These are phyloP conservation scores for Exophiala aquamarina DNA, from an alignment of 2,329 filamentous ascomycete species.

Conservation along the genomic window DNA sequence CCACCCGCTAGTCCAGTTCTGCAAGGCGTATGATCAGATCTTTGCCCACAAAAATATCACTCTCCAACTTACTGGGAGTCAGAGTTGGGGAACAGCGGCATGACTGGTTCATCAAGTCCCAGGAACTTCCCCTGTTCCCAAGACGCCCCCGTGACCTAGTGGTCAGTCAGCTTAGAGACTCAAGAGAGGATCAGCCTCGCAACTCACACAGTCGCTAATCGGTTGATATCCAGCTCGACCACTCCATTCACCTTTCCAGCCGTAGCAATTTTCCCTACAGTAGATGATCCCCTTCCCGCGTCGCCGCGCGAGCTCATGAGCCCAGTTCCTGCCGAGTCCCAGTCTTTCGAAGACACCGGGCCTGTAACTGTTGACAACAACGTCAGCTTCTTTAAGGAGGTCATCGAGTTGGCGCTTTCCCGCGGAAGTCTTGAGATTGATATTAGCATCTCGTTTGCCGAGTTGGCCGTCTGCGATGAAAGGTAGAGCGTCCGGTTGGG, in stretches of 20 bases:
- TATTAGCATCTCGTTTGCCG: constrained; percentile 64
- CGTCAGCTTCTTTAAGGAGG: constrained; percentile 50
- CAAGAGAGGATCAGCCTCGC: not conserved
- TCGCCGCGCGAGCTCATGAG: constrained; percentile 40
- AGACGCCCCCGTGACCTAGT: constrained; percentile 31
- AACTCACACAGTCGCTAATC: constrained; percentile 44
- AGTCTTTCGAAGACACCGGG: constrained; percentile 52
- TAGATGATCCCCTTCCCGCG: constrained; percentile 47
- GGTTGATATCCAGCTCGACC: constrained; percentile 52
- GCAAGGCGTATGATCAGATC: not conserved
- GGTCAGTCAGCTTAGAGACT: not conserved
- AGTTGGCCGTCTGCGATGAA: constrained; percentile 72
- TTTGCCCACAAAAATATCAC: not conserved
- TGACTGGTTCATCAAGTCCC: constrained; percentile 34
- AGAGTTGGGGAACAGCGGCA: constrained; percentile 53
- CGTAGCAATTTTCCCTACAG: constrained; percentile 52
- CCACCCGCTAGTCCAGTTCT: constrained; percentile 1
- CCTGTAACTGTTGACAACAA: constrained; percentile 56
- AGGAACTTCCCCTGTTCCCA: constrained; percentile 37
- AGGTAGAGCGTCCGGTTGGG: constrained; percentile 46
- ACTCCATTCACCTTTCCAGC: constrained; percentile 45
- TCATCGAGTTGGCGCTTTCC: constrained; percentile 41
- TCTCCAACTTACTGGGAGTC: constrained; percentile 28
- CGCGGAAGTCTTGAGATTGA: constrained; percentile 46
- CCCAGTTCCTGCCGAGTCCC: constrained; percentile 55